Base-by-base conservation (phyloP, 345 rosid species). In the Sonneratia caseolaris region DNA sequence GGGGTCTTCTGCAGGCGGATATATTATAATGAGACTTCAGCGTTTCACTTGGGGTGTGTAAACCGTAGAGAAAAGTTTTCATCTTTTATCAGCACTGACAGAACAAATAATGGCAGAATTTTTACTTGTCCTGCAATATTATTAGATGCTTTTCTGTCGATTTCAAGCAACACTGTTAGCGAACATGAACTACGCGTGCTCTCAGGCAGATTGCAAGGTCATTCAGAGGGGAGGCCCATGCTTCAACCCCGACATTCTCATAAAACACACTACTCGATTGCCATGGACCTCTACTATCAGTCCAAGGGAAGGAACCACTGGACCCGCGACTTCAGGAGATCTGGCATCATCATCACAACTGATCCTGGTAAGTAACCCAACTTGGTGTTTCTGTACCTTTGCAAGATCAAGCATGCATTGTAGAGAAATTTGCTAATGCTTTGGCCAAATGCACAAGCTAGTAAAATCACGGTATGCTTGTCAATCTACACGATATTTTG, bases 241-340 rank as follows among this genome's bases (percentile, higher is more conserved):
- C 76, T 85, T 73, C 64, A 57, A 67, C 11, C 86, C 86, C 6
- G 71, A 77, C 55, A 82, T 77, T 57, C 37, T 78, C 14, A 61
- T 64, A 32, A 80, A 81, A 66, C 86, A 85, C 65, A 86, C 88
- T 27, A 27, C 77, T 79, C 88, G 18, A 43, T 77, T 19, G 86
- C 84, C 73, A 81, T 81, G 84, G 82, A 85, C 71, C 79, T 82
- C 32, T 85, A 85, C 75, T 82, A 82, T 79, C 84, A 81, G 68
- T 14, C 66, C 38, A 77, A 67, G 16, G 77, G 73, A 64, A 77
- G 74, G 72, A 85, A 77, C 56, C 65, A 69, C 22, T 79, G 88
- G 86, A 74, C 77, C 75, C 81, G 88, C 43, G 81, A 85, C 68
- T 82, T 75, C 81, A 49, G 37, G 56, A 43, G 24, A 32, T 79